Conservation (phyloP, 2,329 filamentous ascomycete genomes). For the Diplodia intermedia region DNA sequence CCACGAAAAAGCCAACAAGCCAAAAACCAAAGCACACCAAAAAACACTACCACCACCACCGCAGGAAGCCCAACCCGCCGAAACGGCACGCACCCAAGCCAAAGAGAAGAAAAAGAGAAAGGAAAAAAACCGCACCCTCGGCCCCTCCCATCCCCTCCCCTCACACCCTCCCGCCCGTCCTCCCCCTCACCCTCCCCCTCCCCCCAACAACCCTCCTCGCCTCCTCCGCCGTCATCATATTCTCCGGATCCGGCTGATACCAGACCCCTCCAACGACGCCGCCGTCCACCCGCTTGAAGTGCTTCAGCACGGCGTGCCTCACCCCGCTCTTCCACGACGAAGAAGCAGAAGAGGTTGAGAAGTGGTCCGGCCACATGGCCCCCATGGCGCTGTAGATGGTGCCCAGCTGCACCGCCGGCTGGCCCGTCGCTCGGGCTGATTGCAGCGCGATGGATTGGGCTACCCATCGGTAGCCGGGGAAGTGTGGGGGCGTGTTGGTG, state of each 20-base stretch:
- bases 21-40: too few species aligned
- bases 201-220: neutral
- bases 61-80: too few species aligned
- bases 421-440: neutral
- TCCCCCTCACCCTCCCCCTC: too few species aligned
- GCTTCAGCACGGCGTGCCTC: slow-evolving; percentile 1
- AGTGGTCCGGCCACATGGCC: neutral
- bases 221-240: neutral
- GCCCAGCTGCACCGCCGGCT: neutral
- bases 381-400: neutral
- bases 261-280: neutral
- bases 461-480: slow-evolving; percentile 9
- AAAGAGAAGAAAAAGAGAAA: too few species aligned
- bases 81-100: too few species aligned
- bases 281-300: neutral
- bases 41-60: too few species aligned
- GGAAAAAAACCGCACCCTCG: too few species aligned
- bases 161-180: too few species aligned
- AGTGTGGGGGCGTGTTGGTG: neutral
- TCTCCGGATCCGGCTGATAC: neutral
- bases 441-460: neutral
- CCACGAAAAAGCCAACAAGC: too few species aligned
- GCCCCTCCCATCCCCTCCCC: too few species aligned
- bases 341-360: neutral
- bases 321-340: slow-evolving; percentile 5